Percentiles rank a stretch among this genome's conserved stretches.
phyloP scores from a whole-genome alignment of 257 asterid genomes.

The Przewalskia tangutica region DNA sequence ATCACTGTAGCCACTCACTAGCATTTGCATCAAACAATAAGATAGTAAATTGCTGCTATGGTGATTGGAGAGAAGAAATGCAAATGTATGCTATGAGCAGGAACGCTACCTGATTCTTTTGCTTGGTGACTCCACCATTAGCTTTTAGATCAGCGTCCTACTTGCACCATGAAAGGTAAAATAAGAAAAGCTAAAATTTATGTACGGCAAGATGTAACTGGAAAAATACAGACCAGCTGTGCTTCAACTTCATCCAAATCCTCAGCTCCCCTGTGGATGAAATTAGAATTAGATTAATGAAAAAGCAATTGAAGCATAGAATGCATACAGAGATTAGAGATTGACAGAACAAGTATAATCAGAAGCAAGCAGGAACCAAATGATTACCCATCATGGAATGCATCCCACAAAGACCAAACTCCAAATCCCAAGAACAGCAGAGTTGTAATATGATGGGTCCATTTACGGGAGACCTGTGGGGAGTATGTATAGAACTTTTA shows the following conservation, averaged over 20 bases:
- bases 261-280: conserved; percentile 55
- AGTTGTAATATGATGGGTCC: conserved; percentile 95
- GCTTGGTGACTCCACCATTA: conserved; percentile 44
- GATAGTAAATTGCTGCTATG: neutral
- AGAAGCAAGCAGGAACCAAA: conserved; percentile 8
- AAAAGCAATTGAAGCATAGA: neutral
- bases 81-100: neutral
- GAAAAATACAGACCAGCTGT: conserved; percentile 56
- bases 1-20: neutral
- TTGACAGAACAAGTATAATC: neutral
- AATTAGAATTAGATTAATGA: conserved; percentile 7
- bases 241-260: conserved; percentile 90
- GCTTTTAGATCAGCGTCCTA: conserved; percentile 71
- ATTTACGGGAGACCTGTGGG: conserved; percentile 74
- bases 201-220: neutral
- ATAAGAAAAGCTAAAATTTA: conserved; percentile 16
- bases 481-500: neutral
- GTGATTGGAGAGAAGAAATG: neutral
- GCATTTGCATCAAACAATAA: neutral
- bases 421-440: conserved; percentile 82
- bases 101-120: conserved; percentile 31
- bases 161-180: conserved; percentile 15
- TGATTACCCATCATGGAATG: conserved; percentile 66
- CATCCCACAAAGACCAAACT: conserved; percentile 96
- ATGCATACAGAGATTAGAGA: neutral